Conservation (phyloP, 2,329 filamentous ascomycete genomes). For the Nannizzia gypsea region DNA sequence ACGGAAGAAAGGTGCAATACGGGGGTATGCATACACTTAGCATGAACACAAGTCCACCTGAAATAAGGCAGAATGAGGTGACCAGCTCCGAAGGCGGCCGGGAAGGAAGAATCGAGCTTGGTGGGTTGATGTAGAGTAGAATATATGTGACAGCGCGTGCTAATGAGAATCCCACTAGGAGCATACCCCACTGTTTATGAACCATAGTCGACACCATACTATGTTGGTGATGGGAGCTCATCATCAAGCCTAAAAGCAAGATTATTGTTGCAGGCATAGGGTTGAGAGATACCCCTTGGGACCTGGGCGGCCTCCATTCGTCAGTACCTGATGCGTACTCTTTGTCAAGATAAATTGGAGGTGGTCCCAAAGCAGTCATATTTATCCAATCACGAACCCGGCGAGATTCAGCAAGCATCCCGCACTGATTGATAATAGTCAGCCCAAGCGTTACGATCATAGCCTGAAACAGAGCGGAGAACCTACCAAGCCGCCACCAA, state of each 20-base stretch:
- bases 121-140: constrained; percentile 65
- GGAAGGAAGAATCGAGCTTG: constrained; percentile 65
- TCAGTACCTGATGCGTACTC: constrained; percentile 31
- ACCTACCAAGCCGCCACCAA: constrained; percentile 72
- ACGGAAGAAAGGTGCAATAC: neutral
- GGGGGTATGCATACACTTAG: constrained; percentile 52
- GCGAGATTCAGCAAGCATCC: constrained; percentile 74
- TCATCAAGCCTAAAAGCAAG: constrained; percentile 80
- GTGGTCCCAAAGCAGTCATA: constrained; percentile 17
- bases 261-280: constrained; percentile 81
- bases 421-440: constrained; percentile 40
- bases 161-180: constrained; percentile 69
- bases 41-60: constrained; percentile 88
- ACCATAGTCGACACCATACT: constrained; percentile 83
- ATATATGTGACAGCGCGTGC: constrained; percentile 71
- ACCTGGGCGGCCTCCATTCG: constrained; percentile 47
- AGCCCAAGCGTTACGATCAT: constrained; percentile 4
- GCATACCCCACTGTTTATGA: constrained; percentile 83
- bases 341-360: constrained; percentile 5
- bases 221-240: constrained; percentile 79
- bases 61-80: constrained; percentile 71
- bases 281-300: constrained; percentile 68
- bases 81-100: constrained; percentile 86
- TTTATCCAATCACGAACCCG: constrained; percentile 49
- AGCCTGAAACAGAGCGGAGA: neutral